A percentile compares a stretch with the other conserved stretches of the same genome.
phyloP scores from a whole-genome alignment of 208 protist genomes.

The Leishmania gerbilli region DNA sequence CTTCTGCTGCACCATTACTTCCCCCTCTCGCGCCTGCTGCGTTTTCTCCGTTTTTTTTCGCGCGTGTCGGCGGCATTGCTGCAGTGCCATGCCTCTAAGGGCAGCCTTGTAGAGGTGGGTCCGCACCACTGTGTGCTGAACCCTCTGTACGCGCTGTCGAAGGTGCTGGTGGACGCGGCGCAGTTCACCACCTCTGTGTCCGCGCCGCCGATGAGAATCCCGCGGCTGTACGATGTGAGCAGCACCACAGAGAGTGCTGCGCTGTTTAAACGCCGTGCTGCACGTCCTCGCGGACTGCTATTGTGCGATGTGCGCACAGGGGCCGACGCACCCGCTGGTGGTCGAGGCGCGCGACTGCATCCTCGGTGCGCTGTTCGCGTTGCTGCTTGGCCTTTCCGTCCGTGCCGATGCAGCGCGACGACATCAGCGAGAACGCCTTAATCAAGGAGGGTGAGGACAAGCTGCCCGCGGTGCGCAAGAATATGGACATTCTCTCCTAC shows the following conservation, averaged over 20 bases:
- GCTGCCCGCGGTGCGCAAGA: conserved; percentile 41
- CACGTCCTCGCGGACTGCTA: conserved; percentile 73
- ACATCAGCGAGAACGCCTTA: conserved; percentile 35
- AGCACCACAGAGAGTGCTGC: conserved; percentile 77
- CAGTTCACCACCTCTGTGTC: conserved; percentile 19
- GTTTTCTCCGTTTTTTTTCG: not conserved
- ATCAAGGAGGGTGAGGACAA: conserved; percentile 43
- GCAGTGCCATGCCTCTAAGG: not conserved
- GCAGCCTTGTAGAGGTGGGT: conserved; percentile 20
- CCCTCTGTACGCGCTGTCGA: conserved; percentile 33
- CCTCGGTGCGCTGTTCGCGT: conserved; percentile 74
- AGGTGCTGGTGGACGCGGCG: conserved; percentile 23
- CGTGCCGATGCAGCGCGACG: conserved; percentile 60
- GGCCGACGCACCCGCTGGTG: conserved; percentile 75
- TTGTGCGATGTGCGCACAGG: conserved; percentile 44
- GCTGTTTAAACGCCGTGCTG: conserved; percentile 63
- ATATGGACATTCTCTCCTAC: conserved; percentile 38
- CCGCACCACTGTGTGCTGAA: conserved; percentile 55
- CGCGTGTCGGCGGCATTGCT: not conserved
- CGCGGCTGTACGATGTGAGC: conserved; percentile 81
- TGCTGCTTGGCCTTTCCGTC: conserved; percentile 77
- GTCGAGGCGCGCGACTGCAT: conserved; percentile 84
- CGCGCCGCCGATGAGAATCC: conserved; percentile 4
- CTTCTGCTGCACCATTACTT: not conserved
- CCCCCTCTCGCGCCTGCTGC: not conserved